A percentile compares a stretch with the other conserved stretches of the same genome.
Evolutionary conservation across 176 grass and related monocot species (phyloP).

Genomic region (Thinopyrum elongatum): DNA sequence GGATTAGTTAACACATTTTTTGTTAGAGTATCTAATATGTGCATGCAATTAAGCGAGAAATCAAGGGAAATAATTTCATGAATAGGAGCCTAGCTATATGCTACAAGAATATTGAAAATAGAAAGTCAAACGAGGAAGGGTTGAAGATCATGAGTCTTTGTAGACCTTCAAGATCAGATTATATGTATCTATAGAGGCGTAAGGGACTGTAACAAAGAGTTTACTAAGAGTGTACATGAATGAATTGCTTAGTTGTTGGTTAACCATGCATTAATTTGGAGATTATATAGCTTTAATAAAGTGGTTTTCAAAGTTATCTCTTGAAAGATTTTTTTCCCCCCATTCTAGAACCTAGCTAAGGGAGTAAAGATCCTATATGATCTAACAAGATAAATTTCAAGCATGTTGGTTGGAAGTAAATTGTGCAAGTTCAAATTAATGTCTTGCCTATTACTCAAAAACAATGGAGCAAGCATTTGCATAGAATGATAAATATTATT

Average conservation of each 20-base stretch:
- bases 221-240: background rate
- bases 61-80: background rate
- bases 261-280: background rate
- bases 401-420: background rate
- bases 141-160: background rate
- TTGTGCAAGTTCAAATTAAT: too few relatives aligned
- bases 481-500: background rate
- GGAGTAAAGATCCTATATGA: background rate
- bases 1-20: background rate
- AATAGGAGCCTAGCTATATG: too few relatives aligned
- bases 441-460: background rate
- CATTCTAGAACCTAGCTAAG: background rate
- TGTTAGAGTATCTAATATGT: background rate
- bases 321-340: background rate
- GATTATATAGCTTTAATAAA: background rate
- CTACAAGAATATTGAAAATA: background rate
- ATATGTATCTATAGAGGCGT: background rate
- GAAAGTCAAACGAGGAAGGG: background rate
- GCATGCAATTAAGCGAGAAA: background rate
- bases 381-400: background rate
- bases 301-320: background rate
- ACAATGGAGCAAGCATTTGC: background rate
- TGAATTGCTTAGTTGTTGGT: background rate
- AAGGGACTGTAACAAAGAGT: background rate
- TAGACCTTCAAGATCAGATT: background rate